Conservation (phyloP, 176 grass and related monocot genomes). For the Bolboschoenus planiculmis region DNA sequence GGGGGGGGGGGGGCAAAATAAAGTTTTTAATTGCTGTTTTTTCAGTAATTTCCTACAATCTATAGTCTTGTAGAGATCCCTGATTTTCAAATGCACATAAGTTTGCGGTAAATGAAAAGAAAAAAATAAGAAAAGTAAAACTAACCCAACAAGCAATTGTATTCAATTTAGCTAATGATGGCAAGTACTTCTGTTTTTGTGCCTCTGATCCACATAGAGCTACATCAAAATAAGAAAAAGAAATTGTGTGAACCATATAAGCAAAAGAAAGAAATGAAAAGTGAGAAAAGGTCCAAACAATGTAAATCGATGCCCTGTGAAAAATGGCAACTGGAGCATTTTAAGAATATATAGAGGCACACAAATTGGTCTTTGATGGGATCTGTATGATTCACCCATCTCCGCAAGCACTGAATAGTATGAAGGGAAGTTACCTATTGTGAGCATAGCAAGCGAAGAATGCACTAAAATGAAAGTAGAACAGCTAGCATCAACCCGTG, state of each 20-base stretch:
- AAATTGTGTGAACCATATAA: background rate
- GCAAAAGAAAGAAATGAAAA: background rate
- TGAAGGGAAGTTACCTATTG: slow-evolving; percentile 46
- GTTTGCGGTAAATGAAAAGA: background rate
- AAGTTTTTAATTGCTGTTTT: background rate
- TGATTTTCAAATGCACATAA: background rate
- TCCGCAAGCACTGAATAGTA: background rate
- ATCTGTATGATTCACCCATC: background rate
- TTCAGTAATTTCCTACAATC: background rate
- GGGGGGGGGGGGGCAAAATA: no score
- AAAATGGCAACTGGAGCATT: background rate
- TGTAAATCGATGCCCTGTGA: background rate
- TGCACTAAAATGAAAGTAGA: slow-evolving; percentile 87
- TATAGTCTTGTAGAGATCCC: background rate
- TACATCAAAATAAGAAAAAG: slow-evolving; percentile 30
- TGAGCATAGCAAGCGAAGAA: slow-evolving; percentile 75
- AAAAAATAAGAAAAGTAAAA: slow-evolving; percentile 12
- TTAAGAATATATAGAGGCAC: background rate
- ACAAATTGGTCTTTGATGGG: background rate
- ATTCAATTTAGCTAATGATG: slow-evolving; percentile 52
- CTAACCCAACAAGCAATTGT: slow-evolving; percentile 84
- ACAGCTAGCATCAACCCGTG: slow-evolving; percentile 88
- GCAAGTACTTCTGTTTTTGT: slow-evolving; percentile 88
- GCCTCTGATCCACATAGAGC: slow-evolving; percentile 85
- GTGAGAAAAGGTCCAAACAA: background rate